phyloP scores from a whole-genome alignment of 805 yeast genomes.

The Lipomyces yamadae region DNA sequence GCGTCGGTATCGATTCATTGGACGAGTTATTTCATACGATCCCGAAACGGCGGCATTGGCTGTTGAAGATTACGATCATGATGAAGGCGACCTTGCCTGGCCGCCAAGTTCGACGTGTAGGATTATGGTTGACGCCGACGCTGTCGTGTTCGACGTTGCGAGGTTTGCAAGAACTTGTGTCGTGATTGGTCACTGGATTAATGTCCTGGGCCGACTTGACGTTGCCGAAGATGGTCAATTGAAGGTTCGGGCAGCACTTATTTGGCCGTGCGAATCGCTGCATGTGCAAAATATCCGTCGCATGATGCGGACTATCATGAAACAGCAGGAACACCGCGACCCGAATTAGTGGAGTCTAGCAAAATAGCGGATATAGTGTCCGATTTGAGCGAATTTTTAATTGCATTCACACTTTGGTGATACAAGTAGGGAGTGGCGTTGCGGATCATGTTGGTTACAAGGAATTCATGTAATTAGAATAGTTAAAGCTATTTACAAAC shows the following conservation, averaged over 20 bases:
- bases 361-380: not conserved
- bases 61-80: constrained; percentile 21
- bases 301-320: constrained; percentile 9
- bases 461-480: not conserved
- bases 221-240: constrained; percentile 1
- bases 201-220: constrained; percentile 21
- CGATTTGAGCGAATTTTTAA: too few species aligned
- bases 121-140: constrained; percentile 1
- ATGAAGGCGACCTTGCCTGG: constrained; percentile 1
- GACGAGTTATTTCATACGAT: constrained; percentile 23
- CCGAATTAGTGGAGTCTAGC: not conserved
- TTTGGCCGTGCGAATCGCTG: constrained; percentile 19
- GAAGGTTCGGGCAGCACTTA: constrained; percentile 11
- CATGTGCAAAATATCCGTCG: constrained; percentile 12
- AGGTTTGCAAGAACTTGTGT: constrained; percentile 15
- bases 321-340: constrained; percentile 3
- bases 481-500: not conserved
- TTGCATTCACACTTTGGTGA: not conserved
- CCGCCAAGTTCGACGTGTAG: constrained; percentile 1
- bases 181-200: constrained; percentile 18
- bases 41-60: constrained; percentile 8
- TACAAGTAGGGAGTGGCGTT: not conserved
- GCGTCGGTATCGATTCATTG: constrained; percentile 22
- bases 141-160: constrained; percentile 7
- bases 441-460: not conserved